Base-by-base conservation (phyloP, 805 yeast genomes). In the Lachancea mirantina region DNA sequence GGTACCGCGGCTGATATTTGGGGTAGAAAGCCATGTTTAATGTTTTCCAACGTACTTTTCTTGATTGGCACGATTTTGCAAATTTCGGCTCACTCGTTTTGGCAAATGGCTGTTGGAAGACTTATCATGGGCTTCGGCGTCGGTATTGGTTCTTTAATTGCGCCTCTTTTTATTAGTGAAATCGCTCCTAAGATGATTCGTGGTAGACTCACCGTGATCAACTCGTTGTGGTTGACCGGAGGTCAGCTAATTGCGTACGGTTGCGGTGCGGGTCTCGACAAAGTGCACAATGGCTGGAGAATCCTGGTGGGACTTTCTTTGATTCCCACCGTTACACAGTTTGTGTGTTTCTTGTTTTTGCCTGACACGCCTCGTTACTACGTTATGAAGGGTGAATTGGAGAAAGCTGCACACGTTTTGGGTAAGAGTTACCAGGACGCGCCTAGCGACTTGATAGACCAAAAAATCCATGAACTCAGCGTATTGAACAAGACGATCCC, bases 341-440 rank as follows among this genome's bases (percentile, higher is more conserved):
- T 84, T 55, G 65, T 67, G 14, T 70, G 84, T 30, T 88, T 92
- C 55, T 57, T 76, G 49, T 88, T 84, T 64, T 71, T 89, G 58
- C 97, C 98, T 8, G 98, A 89, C 52, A 87, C 97, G 8, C 98
- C 98, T 38, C 74, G 98, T 57, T 89, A 63, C 55, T 76, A 89
- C 49, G 77, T 89, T 28, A 76, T 82, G 67, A 72, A 76, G 42
- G 81, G 82, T 32, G 64, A 74, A 30, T 43, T 65, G 14, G 84
- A 75, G 3, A 65, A 64, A 40, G 97, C 97, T 11, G 69, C 68
- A 27, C 52, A 59, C 8, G 94, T 87, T 3, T 60, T 89, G 26
- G 58, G 64, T 18, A 75, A 61, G 55, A 75, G 81, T 22, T 81
- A 88, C 55, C 57, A 61, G 17, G 69, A 72, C 38, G 77, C 88